Base-by-base conservation (phyloP, 2,329 filamentous ascomycete genomes). In the Penicillium sp. region DNA sequence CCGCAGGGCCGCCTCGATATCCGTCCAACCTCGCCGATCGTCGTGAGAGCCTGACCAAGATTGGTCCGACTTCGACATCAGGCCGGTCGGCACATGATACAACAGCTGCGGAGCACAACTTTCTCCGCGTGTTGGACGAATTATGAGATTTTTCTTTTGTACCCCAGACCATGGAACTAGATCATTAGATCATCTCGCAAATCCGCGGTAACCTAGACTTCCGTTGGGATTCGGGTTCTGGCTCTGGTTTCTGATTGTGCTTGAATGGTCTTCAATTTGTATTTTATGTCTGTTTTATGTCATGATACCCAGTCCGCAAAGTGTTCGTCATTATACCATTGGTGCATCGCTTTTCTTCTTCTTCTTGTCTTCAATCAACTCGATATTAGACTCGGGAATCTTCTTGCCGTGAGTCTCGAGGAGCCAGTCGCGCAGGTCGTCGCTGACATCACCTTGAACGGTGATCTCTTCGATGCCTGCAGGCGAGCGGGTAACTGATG, bases 381-480 rank as follows among this genome's bases (percentile, higher is more conserved):
- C 92, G 61, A 97, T 87, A 73, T 99, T 96, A 67, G 95, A 89
- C 75, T 95, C 89, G 2, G 92, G 92, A 61, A 99, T 87, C 57
- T 90, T 82, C 70, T 87, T 86, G 18, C 69, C 72, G 72, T 95
- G 95, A 67, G 89, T 88, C 67, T 96, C 90, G 56, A 88, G 69
- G 65, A 99, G 73, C 75, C 92, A 96, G 68, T 97, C 93, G 65
- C 88, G 82, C 57, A 99, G 85, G 74, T 99, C 93, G 63, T 93
- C 88, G 69, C 90, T 95, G 55, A 99, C 84, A 74, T 99, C 93
- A 29, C 93, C 93, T 74, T 99, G 93, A 16, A 99, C 89, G 4
- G 95, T 95, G 68, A 99, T 97, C 74, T 97, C 93, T 73, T 99
- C 93, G 14, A 88, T 88, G 18, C 89, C 89, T 47, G 83, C 84